phyloP scores from a whole-genome alignment of 768 basidiomycete genomes.

The Lentinula aciculospora region DNA sequence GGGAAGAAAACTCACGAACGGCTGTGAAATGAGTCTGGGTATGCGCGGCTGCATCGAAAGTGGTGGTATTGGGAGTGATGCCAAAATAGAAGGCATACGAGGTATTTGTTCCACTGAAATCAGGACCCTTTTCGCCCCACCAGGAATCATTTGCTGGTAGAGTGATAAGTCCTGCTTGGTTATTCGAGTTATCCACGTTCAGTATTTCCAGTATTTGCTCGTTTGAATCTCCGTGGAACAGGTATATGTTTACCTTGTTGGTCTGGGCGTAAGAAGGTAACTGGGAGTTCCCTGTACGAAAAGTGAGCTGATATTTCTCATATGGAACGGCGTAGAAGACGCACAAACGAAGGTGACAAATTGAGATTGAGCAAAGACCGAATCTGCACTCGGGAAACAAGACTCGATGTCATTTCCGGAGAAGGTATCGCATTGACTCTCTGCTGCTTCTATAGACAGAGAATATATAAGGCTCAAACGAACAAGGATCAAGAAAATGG shows the following conservation, averaged over 20 bases:
- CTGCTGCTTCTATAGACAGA: slow-evolving; percentile 38
- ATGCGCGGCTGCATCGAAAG: slow-evolving; percentile 52
- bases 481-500: not conserved
- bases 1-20: slow-evolving; percentile 58
- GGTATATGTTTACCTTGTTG: slow-evolving; percentile 67
- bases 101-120: slow-evolving; percentile 45
- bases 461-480: slow-evolving; percentile 5
- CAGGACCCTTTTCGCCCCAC: slow-evolving; percentile 53
- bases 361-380: slow-evolving; percentile 62
- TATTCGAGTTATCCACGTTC: slow-evolving; percentile 38
- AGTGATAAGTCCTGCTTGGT: slow-evolving; percentile 48
- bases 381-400: slow-evolving; percentile 62
- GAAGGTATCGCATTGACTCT: slow-evolving; percentile 40
- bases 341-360: slow-evolving; percentile 78
- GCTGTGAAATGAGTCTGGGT: slow-evolving; percentile 74
- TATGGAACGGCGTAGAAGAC: slow-evolving; percentile 27
- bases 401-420: slow-evolving; percentile 72
- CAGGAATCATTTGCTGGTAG: slow-evolving; percentile 68
- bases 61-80: slow-evolving; percentile 52
- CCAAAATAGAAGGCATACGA: slow-evolving; percentile 76
- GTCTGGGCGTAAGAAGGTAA: slow-evolving; percentile 60
- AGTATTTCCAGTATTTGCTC: slow-evolving; percentile 37
- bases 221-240: slow-evolving; percentile 68
- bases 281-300: slow-evolving; percentile 62
- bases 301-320: slow-evolving; percentile 11